These are phyloP conservation scores for Vigna unguiculata DNA, from an alignment of 306 rosid species.

Conservation along the genomic window DNA sequence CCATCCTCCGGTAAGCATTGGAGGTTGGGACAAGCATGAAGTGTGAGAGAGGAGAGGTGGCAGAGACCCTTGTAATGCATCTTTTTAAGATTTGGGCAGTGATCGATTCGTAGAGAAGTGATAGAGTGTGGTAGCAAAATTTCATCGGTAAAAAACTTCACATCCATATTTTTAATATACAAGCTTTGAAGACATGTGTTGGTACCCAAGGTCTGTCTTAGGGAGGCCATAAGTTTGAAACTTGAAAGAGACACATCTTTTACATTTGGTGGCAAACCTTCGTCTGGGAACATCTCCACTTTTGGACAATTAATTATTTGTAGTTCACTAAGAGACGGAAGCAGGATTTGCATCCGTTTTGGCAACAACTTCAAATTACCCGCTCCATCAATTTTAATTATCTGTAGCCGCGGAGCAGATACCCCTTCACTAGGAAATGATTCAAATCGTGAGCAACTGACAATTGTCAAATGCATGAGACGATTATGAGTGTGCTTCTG, in stretches of 20 bases:
- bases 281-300: neutral
- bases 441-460: accelerated
- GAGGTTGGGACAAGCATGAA: neutral
- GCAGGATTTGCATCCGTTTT: neutral
- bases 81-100: neutral
- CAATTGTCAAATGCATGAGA: neutral
- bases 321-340: neutral
- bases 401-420: neutral
- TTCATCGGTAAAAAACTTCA: neutral
- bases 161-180: accelerated
- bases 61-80: neutral
- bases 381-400: no score
- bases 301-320: neutral
- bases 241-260: neutral
- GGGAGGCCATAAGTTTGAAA: neutral
- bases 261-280: neutral
- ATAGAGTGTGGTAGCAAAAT: neutral
- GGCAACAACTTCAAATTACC: neutral
- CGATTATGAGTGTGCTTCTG: neutral
- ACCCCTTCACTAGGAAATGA: neutral
- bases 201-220: neutral
- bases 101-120: accelerated
- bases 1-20: neutral
- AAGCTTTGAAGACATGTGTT: neutral
- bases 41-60: neutral